phyloP scores from a whole-genome alignment of 1,284 basidiomycete genomes.

The Fereydounia khargensis region DNA sequence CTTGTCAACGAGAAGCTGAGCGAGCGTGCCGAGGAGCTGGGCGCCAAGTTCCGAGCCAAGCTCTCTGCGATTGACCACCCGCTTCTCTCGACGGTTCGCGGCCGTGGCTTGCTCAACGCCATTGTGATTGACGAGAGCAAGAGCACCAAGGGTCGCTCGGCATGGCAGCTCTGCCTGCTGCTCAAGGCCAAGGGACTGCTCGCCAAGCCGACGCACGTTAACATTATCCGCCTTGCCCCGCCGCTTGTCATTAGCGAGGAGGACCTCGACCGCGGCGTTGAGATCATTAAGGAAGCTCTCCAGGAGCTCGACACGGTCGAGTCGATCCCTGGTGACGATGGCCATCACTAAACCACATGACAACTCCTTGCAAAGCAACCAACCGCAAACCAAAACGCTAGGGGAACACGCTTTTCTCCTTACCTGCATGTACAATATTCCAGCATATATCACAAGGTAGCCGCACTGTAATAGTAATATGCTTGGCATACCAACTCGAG shows the following conservation, averaged over 20 bases:
- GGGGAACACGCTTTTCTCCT: too few relatives aligned
- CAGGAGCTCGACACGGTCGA: conserved; percentile 69
- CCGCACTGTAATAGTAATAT: too few relatives aligned
- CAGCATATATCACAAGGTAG: too few relatives aligned
- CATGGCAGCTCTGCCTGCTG: conserved; percentile 93
- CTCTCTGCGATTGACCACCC: conserved; percentile 59
- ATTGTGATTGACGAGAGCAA: conserved; percentile 85
- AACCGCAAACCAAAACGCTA: too few relatives aligned
- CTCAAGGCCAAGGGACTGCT: conserved; percentile 85
- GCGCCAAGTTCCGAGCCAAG: conserved; percentile 68
- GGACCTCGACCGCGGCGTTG: conserved; percentile 73
- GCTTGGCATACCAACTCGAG: too few relatives aligned
- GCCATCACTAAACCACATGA: too few relatives aligned
- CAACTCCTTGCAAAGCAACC: too few relatives aligned
- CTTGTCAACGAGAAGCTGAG: conserved; percentile 81
- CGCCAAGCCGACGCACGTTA: conserved; percentile 93
- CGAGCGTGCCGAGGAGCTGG: conserved; percentile 73
- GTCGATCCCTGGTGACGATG: conserved; percentile 44
- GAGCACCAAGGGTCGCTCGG: conserved; percentile 73
- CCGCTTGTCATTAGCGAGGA: conserved; percentile 87
- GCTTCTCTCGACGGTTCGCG: conserved; percentile 72
- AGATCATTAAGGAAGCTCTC: conserved; percentile 74
- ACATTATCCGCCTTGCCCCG: conserved; percentile 95
- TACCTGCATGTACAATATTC: too few relatives aligned
- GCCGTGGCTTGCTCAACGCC: conserved; percentile 86